Base-by-base conservation (phyloP, 805 yeast genomes). In the Saturnispora dispora region DNA sequence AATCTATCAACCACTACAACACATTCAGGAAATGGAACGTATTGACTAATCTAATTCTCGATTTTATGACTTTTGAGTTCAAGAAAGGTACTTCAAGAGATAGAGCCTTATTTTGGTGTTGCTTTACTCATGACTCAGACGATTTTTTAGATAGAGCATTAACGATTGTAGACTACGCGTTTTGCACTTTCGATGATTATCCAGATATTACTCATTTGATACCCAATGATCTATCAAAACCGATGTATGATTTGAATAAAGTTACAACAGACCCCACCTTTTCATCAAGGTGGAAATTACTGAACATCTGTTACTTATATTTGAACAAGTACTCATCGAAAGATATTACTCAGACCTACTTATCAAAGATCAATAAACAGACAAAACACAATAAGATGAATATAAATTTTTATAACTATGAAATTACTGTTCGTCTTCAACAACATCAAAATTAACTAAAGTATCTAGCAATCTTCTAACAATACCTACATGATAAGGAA, bases 401-500 rank as follows among this genome's bases (percentile, higher is more conserved):
- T 37, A 37, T 37, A 20, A 10, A 17, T 37, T 28, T 23, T 20
- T 45, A 30, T 30, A 11, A 45, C 7, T 33, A 20, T 32, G 23
- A 27, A 15, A 33, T 35, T 11, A 42, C 28, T 15, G 11, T 13
- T n/a, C 20, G 9, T 43, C 33, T 50, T 51, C 65, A 45, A 64
- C 74, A 4, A 83, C 83, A 37, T 70, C 68, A 3, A 84, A 63
- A 62, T 85, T 88, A 1, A 79, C 77, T 51, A 85, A 63, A 47
- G 74, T 75, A 46, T 74, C 78, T 59, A 85, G 64, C 56, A 79
- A 71, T 58, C 81, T 83, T 30, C 77, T 72, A 10, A 86, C 93
- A 0, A 88, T 81, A 13, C 77, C 65, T 23, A 85, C 74, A 63
- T 86, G 91, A 83, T 89, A 83, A 25, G 95, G 95, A 2, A 81